Evolutionary conservation across 2,329 filamentous ascomycete species (phyloP).

Genomic region (Colletotrichum tamarilloi): DNA sequence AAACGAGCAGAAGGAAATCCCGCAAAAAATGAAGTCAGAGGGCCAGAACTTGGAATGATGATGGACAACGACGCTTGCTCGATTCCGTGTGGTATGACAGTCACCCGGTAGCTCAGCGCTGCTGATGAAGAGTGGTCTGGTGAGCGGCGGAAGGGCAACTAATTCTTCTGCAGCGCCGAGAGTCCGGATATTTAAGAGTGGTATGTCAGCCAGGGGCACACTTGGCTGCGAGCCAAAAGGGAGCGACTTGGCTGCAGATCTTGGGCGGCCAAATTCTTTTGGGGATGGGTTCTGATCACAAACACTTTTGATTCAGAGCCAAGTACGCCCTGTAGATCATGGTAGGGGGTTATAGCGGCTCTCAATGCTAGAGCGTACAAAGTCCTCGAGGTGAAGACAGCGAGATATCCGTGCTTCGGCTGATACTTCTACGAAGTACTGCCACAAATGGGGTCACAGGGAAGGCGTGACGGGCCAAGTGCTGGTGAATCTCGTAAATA

Average conservation of each 20-base stretch:
- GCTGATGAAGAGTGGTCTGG: constrained; percentile 33
- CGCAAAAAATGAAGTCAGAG: constrained; percentile 14
- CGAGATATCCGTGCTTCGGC: no score
- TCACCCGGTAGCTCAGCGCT: constrained; percentile 30
- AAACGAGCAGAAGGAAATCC: constrained; percentile 1
- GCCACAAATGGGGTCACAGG: not conserved
- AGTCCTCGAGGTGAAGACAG: no score
- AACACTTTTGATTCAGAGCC: constrained; percentile 26
- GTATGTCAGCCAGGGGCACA: constrained; percentile 19
- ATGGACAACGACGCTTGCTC: not conserved
- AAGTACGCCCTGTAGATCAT: constrained; percentile 21
- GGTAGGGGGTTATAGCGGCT: not conserved
- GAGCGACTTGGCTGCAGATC: constrained; percentile 29
- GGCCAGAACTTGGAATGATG: constrained; percentile 21
- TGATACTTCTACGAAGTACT: no score
- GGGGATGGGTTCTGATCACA: constrained; percentile 7
- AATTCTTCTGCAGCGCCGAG: constrained; percentile 18
- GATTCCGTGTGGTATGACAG: constrained; percentile 25
- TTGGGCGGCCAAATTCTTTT: not conserved
- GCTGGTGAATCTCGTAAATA: not conserved
- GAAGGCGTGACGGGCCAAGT: not conserved
- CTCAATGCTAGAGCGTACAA: not conserved
- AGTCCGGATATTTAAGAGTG: constrained; percentile 29
- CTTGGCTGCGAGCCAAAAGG: constrained; percentile 6
- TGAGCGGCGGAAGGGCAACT: constrained; percentile 11